These are phyloP conservation scores for Pterula multifida DNA, from an alignment of 1,284 basidiomycete species.

Conservation along the genomic window DNA sequence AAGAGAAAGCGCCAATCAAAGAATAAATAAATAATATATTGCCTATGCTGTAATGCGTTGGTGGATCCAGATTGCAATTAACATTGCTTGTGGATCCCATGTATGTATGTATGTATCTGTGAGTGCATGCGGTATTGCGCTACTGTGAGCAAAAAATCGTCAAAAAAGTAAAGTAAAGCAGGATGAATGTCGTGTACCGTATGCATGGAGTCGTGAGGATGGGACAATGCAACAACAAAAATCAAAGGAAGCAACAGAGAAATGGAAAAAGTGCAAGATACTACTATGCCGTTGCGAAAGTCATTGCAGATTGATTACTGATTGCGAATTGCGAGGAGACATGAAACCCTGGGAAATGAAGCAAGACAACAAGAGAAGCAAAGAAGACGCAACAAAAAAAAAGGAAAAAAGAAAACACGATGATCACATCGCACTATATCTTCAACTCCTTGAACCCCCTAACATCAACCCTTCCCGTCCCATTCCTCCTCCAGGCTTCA, in stretches of 20 bases:
- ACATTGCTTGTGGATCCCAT: background rate
- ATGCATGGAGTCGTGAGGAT: background rate
- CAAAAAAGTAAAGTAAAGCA: background rate
- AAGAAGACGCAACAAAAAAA: background rate
- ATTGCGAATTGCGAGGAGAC: background rate
- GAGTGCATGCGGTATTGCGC: background rate
- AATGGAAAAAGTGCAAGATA: background rate
- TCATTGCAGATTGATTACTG: background rate
- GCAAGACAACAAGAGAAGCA: background rate
- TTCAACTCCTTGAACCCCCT: slow-evolving; percentile 68
- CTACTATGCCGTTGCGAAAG: background rate
- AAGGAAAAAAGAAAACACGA: background rate
- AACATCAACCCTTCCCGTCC: slow-evolving; percentile 64
- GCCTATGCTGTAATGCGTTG: too few relatives aligned
- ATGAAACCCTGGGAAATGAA: background rate
- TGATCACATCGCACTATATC: background rate
- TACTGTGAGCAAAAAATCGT: background rate
- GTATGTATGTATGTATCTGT: background rate
- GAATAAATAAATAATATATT: too few relatives aligned
- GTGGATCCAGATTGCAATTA: too few relatives aligned
- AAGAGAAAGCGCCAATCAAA: background rate
- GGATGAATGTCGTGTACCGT: too few relatives aligned
- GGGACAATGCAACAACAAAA: background rate
- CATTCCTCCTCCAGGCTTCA: slow-evolving; percentile 61
- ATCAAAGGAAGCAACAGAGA: background rate